Percentiles rank a stretch among this genome's conserved stretches.
Conservation (phyloP, 345 rosid genomes). For the Brassica carinata region DNA sequence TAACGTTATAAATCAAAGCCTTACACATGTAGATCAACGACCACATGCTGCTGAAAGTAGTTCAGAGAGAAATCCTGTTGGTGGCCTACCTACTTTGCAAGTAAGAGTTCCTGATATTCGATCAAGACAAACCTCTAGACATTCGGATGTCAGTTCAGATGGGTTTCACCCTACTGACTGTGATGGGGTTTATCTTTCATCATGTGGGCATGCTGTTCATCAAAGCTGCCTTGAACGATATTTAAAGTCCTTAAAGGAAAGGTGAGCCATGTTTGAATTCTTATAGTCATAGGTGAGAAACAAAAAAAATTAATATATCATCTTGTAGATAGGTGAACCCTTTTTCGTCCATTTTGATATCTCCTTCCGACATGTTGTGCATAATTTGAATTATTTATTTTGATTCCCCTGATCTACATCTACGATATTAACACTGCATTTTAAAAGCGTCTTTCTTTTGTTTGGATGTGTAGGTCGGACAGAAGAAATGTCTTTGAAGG, state of each 20-base stretch:
- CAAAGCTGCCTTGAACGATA: slow-evolving; percentile 87
- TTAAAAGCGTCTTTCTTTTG: neutral
- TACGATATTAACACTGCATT: neutral
- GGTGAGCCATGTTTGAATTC: slow-evolving; percentile 46
- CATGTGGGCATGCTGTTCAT: slow-evolving; percentile 99
- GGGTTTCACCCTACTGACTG: slow-evolving; percentile 76
- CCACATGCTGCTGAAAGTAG: slow-evolving; percentile 41
- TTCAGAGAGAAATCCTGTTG: slow-evolving; percentile 33
- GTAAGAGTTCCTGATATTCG: slow-evolving; percentile 55
- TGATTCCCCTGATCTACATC: slow-evolving; percentile 7
- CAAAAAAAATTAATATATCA: neutral
- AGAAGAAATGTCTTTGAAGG: slow-evolving; percentile 86
- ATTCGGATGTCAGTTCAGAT: slow-evolving; percentile 48
- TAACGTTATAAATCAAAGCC: slow-evolving; percentile 27
- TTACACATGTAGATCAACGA: slow-evolving; percentile 32
- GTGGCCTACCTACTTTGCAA: slow-evolving; percentile 51
- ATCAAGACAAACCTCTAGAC: slow-evolving; percentile 56
- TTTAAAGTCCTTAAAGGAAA: slow-evolving; percentile 75
- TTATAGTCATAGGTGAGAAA: neutral
- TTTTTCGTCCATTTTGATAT: neutral
- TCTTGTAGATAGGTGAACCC: neutral
- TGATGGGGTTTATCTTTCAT: slow-evolving; percentile 86
- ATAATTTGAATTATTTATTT: slow-evolving; percentile 5
- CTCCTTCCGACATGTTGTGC: slow-evolving; percentile 8
- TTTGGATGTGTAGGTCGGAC: slow-evolving; percentile 48